Percentiles rank a stretch among this genome's conserved stretches.
Conservation (phyloP, 2,329 filamentous ascomycete genomes). For the Nemania abortiva region DNA sequence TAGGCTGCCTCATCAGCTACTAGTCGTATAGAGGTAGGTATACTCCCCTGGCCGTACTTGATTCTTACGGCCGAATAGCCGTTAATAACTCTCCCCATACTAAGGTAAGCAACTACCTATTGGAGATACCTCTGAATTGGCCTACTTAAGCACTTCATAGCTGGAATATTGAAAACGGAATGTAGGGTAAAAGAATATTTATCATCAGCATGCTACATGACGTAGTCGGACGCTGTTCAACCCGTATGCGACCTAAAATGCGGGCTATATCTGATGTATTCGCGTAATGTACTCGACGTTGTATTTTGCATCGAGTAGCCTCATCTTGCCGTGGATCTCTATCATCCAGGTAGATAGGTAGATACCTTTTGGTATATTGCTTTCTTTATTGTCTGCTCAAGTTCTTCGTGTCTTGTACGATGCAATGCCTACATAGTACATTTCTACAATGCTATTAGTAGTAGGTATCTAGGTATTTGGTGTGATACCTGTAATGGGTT, state of each 20-base stretch:
- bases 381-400: neutral
- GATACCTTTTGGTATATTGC: neutral
- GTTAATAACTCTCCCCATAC: no score
- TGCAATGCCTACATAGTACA: no score
- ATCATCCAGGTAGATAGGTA: neutral
- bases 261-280: slow-evolving; percentile 16
- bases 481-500: neutral
- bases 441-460: neutral
- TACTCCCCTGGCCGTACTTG: no score
- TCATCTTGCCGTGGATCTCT: neutral
- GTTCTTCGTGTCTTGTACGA: no score
- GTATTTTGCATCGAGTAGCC: neutral
- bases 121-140: neutral
- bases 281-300: slow-evolving; percentile 7
- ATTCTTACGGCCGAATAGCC: no score
- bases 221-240: neutral
- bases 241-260: neutral
- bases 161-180: no score
- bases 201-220: neutral
- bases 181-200: neutral
- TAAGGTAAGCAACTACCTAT: no score
- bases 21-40: no score
- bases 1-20: neutral
- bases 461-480: neutral
- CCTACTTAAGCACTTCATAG: neutral